These are phyloP conservation scores for Brettanomyces nanus DNA, from an alignment of 805 yeast species.

Conservation along the genomic window DNA sequence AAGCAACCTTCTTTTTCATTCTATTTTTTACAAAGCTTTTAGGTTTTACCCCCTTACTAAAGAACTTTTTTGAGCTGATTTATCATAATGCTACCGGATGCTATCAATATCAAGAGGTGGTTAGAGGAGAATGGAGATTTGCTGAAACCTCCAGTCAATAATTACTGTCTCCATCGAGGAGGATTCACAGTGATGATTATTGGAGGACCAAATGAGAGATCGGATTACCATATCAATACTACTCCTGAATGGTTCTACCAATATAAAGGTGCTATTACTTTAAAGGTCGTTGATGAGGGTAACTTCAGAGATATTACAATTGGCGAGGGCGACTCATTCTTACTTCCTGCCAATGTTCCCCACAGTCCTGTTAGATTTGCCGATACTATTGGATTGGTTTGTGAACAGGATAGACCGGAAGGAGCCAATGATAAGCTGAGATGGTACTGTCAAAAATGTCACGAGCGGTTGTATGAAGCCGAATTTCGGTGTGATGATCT, in stretches of 20 bases:
- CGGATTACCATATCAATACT: conserved; percentile 88
- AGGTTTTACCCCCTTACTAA: no score
- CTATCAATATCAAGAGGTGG: conserved; percentile 79
- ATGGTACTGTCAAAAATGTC: conserved; percentile 81
- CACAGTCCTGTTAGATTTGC: conserved; percentile 86
- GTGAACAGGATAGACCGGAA: conserved; percentile 84
- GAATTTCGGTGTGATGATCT: conserved; percentile 71
- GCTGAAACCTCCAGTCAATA: conserved; percentile 87
- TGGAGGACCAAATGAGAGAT: conserved; percentile 92
- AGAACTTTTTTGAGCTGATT: no score
- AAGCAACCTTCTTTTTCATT: no score
- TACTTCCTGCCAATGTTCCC: conserved; percentile 78
- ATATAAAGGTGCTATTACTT: conserved; percentile 77
- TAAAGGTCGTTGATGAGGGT: conserved; percentile 76
- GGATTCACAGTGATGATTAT: conserved; percentile 94
- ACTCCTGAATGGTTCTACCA: conserved; percentile 93
- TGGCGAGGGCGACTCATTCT: conserved; percentile 80
- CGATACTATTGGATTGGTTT: conserved; percentile 81
- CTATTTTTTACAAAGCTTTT: no score
- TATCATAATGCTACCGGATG: conserved; percentile 58
- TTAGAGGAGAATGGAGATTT: conserved; percentile 65
- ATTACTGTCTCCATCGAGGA: conserved; percentile 81
- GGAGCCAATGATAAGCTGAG: conserved; percentile 65
- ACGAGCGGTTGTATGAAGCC: conserved; percentile 54
- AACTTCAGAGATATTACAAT: conserved; percentile 68